A percentile compares a stretch with the other conserved stretches of the same genome.
Conservation (phyloP, 169 alveolate genomes). For the Plasmodium sp. region DNA sequence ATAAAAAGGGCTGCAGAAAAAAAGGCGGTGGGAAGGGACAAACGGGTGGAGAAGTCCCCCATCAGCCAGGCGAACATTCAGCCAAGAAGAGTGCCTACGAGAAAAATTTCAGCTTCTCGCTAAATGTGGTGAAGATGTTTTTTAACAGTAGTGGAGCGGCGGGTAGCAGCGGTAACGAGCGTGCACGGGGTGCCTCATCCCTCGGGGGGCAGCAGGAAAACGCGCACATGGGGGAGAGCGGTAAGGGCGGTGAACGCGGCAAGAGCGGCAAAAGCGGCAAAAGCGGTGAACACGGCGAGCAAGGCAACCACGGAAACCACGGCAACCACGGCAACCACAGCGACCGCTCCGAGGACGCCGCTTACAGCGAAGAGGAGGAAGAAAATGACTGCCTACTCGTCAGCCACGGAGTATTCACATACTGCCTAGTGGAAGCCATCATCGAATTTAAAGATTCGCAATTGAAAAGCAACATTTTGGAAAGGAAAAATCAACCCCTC, state of each 20-base stretch:
- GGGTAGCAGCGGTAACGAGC: background rate
- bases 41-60: background rate
- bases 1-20: background rate
- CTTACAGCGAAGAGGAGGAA: slow-evolving; percentile 32
- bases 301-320: background rate
- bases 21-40: background rate
- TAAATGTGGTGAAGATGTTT: slow-evolving; percentile 26
- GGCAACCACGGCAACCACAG: background rate
- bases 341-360: background rate
- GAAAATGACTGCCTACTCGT: slow-evolving; percentile 79
- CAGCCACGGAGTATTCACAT: slow-evolving; percentile 89
- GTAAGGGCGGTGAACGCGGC: slow-evolving; percentile 14
- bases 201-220: background rate
- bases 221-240: background rate
- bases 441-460: slow-evolving; percentile 81
- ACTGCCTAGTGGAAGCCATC: slow-evolving; percentile 84
- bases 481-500: slow-evolving; percentile 6
- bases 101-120: slow-evolving; percentile 20
- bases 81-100: slow-evolving; percentile 18
- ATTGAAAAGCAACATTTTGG: slow-evolving; percentile 79
- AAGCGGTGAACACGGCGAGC: background rate
- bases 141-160: background rate
- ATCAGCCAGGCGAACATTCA: background rate
- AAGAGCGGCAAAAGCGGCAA: slow-evolving; percentile 10
- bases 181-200: background rate